Evolutionary conservation across 2,329 filamentous ascomycete genomes (phyloP), one percentile per base, ranked within the genome.

Genomic region (Calonectria montana): DNA sequence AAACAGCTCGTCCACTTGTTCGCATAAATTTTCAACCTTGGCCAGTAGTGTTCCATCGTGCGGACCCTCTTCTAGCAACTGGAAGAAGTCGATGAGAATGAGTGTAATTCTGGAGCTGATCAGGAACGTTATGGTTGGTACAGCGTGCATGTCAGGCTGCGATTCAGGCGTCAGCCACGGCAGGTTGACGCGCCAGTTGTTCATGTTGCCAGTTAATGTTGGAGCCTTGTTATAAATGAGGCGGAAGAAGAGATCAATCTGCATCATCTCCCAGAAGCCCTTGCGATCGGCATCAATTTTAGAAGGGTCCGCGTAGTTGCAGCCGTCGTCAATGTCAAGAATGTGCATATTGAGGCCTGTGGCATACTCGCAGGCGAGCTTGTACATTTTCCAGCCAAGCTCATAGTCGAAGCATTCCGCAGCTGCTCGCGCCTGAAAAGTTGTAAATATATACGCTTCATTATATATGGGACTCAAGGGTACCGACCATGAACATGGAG

Each of bases 331-430:
- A 27, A 43, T 41, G 61, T 69, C 67, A 9, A 69, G 67, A 21
- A 59, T 65, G 31, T 69, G 67, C 67, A 69, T 69, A 18, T 69
- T 69, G 61, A 69, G 67, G 8, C 61, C 67, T 6, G 48, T 64
- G 27, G 67, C 67, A 18, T 69, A 69, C 1, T 69, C 67, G 39
- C 67, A 69, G 3, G 48, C 61, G 25, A 57, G 39, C 29, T 65
- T 69, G 41, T 57, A 65, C 37, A 69, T 43, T 29, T 69, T 48
- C 67, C 67, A 69, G 29, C 67, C 37, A 4, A 69, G 41, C 4
- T 69, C 67, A 50, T 69, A 65, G 61, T 69, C 67, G 21, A 69
- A 65, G 6, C 59, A 48, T 16, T 69, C 67, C 10, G 61, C 50
- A 23, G 67, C 61, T 5, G 61, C 50, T 39, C 47, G 67, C 9